Evolutionary conservation across 805 yeast species (phyloP).

Genomic region (Metschnikowia kofuensis): DNA sequence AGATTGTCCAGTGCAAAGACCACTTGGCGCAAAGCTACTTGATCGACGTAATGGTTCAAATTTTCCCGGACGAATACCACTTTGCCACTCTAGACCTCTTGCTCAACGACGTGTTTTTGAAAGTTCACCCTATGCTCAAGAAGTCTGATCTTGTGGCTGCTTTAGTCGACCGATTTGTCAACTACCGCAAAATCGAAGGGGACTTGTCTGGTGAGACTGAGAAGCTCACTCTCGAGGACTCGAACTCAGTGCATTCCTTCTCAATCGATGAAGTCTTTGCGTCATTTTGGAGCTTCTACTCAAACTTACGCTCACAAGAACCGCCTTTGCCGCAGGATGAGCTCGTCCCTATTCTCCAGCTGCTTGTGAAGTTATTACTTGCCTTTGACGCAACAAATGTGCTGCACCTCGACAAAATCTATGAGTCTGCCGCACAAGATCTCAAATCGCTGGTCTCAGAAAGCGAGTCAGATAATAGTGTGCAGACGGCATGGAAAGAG

Average conservation of each 20-base stretch:
- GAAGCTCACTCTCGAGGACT: constrained; percentile 1
- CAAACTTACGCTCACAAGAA: constrained; percentile 51
- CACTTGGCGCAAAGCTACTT: constrained; percentile 89
- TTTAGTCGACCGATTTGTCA: constrained; percentile 67
- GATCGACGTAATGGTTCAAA: constrained; percentile 87
- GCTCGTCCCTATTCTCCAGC: constrained; percentile 59
- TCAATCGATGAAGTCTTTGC: constrained; percentile 46
- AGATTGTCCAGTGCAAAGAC: constrained; percentile 89
- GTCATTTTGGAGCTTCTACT: constrained; percentile 64
- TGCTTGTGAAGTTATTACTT: constrained; percentile 62
- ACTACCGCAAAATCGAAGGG: constrained; percentile 34
- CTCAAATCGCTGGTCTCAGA: constrained; percentile 14
- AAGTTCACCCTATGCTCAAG: constrained; percentile 68
- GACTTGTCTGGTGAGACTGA: constrained; percentile 22
- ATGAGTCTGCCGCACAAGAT: constrained; percentile 50
- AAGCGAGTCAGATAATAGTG: constrained; percentile 15
- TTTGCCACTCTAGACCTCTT: constrained; percentile 66
- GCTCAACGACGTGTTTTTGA: constrained; percentile 57
- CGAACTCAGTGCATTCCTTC: background rate
- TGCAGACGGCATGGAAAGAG: constrained; percentile 37
- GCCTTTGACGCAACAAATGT: constrained; percentile 62
- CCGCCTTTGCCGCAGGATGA: constrained; percentile 70
- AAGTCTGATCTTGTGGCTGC: constrained; percentile 64
- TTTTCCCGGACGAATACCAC: constrained; percentile 92
- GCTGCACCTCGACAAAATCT: constrained; percentile 59